phyloP scores from a whole-genome alignment of 192 early-diverging fungal species.

The Backusella westeae region DNA sequence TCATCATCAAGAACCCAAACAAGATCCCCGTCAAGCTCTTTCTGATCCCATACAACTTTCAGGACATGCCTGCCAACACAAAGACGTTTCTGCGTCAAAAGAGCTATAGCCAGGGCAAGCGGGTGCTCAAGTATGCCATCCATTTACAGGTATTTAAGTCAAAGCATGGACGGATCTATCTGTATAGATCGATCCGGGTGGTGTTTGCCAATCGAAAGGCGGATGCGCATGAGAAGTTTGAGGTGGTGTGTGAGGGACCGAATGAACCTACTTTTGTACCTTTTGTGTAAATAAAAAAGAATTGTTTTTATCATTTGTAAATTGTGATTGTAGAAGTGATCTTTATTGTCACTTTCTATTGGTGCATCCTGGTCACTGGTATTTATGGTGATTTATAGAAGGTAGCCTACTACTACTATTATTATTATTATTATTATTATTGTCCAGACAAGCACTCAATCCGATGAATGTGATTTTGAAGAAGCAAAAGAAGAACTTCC shows the following conservation, averaged over 20 bases:
- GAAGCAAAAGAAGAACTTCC: no score
- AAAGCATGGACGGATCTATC: conserved; percentile 52
- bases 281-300: conserved; percentile 12
- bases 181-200: conserved; percentile 67
- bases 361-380: no score
- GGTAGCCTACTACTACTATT: no score
- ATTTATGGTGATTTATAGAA: no score
- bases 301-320: neutral
- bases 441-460: no score
- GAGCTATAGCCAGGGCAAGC: conserved; percentile 43
- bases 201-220: conserved; percentile 68
- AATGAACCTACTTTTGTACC: conserved; percentile 48
- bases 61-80: conserved; percentile 63
- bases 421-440: no score
- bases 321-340: neutral
- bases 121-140: conserved; percentile 64
- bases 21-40: conserved; percentile 78
- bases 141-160: conserved; percentile 70
- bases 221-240: conserved; percentile 63
- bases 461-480: no score
- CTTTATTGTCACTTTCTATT: no score
- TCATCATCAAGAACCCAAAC: conserved; percentile 79
- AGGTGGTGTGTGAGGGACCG: conserved; percentile 62
- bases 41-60: conserved; percentile 75
- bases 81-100: conserved; percentile 87